Conservation (phyloP, 495 filamentous ascomycete species). For the Trichocladium antarcticum region DNA sequence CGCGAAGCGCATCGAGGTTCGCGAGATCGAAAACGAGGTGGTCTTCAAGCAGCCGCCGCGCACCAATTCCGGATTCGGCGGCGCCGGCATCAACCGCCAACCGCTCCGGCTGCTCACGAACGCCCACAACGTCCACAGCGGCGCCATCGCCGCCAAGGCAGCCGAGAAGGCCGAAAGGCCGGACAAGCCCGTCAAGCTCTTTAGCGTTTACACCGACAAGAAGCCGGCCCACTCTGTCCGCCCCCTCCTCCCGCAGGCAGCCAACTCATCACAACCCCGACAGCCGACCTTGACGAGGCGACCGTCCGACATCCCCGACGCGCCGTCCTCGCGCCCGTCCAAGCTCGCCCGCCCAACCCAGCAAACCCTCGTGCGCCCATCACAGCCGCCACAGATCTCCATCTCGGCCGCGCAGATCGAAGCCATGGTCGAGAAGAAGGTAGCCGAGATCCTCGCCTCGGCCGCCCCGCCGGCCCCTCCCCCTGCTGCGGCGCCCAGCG, state of each 20-base stretch:
- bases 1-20: slow-evolving; percentile 92
- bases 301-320: slow-evolving; percentile 30
- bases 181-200: slow-evolving; percentile 71
- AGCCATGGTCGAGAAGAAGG: slow-evolving; percentile 81
- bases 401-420: slow-evolving; percentile 73
- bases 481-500: background rate
- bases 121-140: slow-evolving; percentile 48
- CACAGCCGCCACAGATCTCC: slow-evolving; percentile 31
- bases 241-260: slow-evolving; percentile 9
- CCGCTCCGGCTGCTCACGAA: slow-evolving; percentile 64
- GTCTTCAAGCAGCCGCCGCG: slow-evolving; percentile 64
- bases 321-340: slow-evolving; percentile 22
- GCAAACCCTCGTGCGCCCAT: slow-evolving; percentile 12
- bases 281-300: slow-evolving; percentile 34
- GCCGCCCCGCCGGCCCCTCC: slow-evolving; percentile 34
- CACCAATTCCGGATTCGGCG: slow-evolving; percentile 36
- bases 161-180: slow-evolving; percentile 41
- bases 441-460: slow-evolving; percentile 74
- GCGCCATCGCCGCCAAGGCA: slow-evolving; percentile 30
- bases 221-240: slow-evolving; percentile 30
- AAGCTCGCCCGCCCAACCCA: slow-evolving; percentile 36
- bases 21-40: slow-evolving; percentile 87
- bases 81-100: slow-evolving; percentile 49
- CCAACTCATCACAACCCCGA: slow-evolving; percentile 30
- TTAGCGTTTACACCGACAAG: slow-evolving; percentile 71